These are phyloP conservation scores for Talaromyces sp. DNA, from an alignment of 2,329 filamentous ascomycete genomes.

Conservation along the genomic window DNA sequence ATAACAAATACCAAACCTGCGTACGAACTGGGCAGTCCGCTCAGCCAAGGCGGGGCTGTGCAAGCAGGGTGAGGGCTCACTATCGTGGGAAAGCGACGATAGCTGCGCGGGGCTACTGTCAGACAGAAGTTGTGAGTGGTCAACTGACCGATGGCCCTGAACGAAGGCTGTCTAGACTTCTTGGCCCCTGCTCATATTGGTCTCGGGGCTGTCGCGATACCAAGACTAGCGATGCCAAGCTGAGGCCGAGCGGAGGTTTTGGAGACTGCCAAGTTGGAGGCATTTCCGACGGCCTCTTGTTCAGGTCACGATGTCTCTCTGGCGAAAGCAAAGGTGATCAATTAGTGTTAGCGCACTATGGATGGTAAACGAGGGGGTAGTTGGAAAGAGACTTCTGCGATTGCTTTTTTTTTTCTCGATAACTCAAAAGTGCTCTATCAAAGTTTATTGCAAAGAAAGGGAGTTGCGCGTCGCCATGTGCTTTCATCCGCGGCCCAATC, in stretches of 20 bases:
- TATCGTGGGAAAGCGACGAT: background rate
- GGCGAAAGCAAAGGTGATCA: background rate
- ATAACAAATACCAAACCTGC: background rate
- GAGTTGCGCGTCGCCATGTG: background rate
- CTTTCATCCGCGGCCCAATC: background rate
- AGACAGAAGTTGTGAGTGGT: background rate
- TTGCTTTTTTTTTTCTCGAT: background rate
- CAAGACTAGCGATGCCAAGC: background rate
- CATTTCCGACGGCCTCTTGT: background rate
- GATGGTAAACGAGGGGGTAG: background rate
- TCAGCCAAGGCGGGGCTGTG: background rate
- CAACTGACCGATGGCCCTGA: background rate
- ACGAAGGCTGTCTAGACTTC: background rate
- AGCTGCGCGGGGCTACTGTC: background rate
- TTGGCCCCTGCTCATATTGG: background rate
- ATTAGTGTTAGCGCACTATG: no score
- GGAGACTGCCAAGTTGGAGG: background rate
- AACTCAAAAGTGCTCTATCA: background rate
- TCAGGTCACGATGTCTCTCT: background rate
- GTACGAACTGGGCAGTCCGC: background rate
- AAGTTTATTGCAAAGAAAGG: background rate
- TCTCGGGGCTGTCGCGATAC: background rate
- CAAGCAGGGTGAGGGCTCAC: background rate
- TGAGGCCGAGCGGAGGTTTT: background rate
- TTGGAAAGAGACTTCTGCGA: no score